Evolutionary conservation across 306 rosid genomes (phyloP).

Genomic region (Casuarina equisetifolia): DNA sequence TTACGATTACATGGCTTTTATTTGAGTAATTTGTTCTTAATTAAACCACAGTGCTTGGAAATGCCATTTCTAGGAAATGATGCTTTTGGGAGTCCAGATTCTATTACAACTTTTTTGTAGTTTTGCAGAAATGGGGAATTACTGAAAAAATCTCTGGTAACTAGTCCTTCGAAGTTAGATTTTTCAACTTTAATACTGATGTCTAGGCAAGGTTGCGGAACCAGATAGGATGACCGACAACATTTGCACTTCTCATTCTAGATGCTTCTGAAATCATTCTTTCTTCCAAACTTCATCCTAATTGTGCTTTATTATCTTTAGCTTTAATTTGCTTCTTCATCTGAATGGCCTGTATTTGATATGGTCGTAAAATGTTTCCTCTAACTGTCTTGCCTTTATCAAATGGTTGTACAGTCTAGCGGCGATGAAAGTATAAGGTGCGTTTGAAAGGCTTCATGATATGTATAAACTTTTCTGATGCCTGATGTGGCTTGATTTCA

Average conservation of each 20-base stretch:
- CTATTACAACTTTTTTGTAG: background rate
- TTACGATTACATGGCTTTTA: background rate
- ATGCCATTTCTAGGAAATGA: background rate
- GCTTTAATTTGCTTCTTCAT: constrained; percentile 7
- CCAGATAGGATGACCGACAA: background rate
- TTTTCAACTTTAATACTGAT: background rate
- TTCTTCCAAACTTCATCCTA: constrained; percentile 4
- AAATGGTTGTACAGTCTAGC: constrained; percentile 41
- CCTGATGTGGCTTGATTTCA: constrained; percentile 23
- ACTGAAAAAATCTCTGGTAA: background rate
- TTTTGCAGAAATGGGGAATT: background rate
- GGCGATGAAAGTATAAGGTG: constrained; percentile 44
- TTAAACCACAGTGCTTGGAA: constrained; percentile 3
- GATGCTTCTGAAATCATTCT: constrained; percentile 12
- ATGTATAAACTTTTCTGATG: constrained; percentile 50
- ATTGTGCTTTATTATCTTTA: background rate
- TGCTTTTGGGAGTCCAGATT: background rate
- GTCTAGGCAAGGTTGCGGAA: background rate
- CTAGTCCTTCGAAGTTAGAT: background rate
- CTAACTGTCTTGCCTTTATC: constrained; percentile 20
- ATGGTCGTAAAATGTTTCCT: background rate
- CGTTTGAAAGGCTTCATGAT: constrained; percentile 40
- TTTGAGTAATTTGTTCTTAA: background rate
- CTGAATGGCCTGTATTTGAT: background rate
- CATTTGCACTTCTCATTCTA: background rate